phyloP scores from a whole-genome alignment of 2,329 filamentous ascomycete genomes.

The Lanzia echinophila region DNA sequence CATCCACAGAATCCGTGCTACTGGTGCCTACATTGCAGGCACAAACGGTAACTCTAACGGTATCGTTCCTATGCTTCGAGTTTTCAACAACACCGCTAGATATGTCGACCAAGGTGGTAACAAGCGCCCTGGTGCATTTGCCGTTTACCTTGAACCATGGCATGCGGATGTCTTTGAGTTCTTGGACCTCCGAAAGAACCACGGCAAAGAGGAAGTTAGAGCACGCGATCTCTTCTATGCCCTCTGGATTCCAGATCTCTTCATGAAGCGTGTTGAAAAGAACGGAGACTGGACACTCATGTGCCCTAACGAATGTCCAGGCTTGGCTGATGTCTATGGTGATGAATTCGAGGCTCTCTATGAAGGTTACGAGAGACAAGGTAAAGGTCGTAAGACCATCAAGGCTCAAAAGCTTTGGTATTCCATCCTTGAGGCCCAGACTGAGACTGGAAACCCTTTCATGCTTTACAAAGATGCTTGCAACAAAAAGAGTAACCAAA shows the following conservation, averaged over 20 bases:
- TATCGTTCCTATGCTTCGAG: slow-evolving; percentile 93
- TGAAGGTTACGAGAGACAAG: slow-evolving; percentile 83
- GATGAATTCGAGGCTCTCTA: slow-evolving; percentile 96
- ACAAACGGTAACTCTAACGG: slow-evolving; percentile 98
- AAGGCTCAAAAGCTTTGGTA: slow-evolving; percentile 99
- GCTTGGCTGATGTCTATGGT: slow-evolving; percentile 91
- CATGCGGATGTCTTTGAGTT: slow-evolving; percentile 97
- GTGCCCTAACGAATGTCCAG: slow-evolving; percentile 94
- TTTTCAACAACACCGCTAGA: slow-evolving; percentile 98
- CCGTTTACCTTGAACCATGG: slow-evolving; percentile 98
- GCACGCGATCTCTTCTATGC: slow-evolving; percentile 97
- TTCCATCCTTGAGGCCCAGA: slow-evolving; percentile 94
- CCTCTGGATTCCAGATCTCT: slow-evolving; percentile 96
- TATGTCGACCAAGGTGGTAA: slow-evolving; percentile 99
- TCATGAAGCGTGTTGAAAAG: slow-evolving; percentile 99
- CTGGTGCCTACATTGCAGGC: slow-evolving; percentile 94
- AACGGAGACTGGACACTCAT: slow-evolving; percentile 97
- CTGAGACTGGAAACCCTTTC: slow-evolving; percentile 97
- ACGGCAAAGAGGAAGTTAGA: slow-evolving; percentile 96
- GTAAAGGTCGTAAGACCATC: slow-evolving; percentile 81
- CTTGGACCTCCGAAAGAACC: slow-evolving; percentile 96
- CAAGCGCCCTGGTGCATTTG: slow-evolving; percentile 97
- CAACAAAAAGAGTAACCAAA: slow-evolving; percentile 99
- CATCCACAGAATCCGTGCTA: slow-evolving; percentile 92
- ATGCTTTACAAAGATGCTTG: slow-evolving; percentile 99